phyloP scores from a whole-genome alignment of 257 asterid genomes.

The Osmanthus fragrans region DNA sequence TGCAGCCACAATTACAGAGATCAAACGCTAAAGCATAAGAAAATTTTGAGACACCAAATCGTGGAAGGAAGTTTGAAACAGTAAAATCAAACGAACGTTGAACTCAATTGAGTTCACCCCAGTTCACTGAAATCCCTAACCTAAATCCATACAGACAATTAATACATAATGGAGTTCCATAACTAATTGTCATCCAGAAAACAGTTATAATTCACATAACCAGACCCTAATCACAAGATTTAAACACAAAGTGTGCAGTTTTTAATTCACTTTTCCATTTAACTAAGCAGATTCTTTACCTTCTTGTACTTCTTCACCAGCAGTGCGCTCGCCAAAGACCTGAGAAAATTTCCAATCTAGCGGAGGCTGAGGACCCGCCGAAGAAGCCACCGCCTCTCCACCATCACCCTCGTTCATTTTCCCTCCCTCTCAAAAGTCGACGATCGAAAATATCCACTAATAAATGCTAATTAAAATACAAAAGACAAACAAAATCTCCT shows the following conservation, averaged over 20 bases:
- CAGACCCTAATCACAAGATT: constrained; percentile 48
- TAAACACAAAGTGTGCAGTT: constrained; percentile 33
- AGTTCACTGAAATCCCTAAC: constrained; percentile 26
- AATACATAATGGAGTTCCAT: constrained; percentile 3
- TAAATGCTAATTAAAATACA: not conserved
- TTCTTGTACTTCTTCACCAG: constrained; percentile 98
- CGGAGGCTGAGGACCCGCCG: constrained; percentile 76
- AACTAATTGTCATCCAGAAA: constrained; percentile 26
- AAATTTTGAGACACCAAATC: not conserved
- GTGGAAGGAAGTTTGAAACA: not conserved
- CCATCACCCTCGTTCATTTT: not conserved
- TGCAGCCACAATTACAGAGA: not conserved
- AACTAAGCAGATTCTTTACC: constrained; percentile 44
- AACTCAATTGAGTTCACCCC: not conserved
- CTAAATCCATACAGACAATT: constrained; percentile 28
- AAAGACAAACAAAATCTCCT: not conserved
- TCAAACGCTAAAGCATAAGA: not conserved
- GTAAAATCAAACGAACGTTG: too few species aligned
- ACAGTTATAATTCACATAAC: constrained; percentile 28
- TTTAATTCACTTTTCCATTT: constrained; percentile 15
- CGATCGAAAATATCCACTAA: not conserved
- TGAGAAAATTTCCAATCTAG: constrained; percentile 98
- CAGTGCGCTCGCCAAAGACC: constrained; percentile 94
- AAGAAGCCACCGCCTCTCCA: constrained; percentile 63
- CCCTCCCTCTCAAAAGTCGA: not conserved